phyloP scores from a whole-genome alignment of 129 eudicot species.

The Ambrosia trifida region DNA sequence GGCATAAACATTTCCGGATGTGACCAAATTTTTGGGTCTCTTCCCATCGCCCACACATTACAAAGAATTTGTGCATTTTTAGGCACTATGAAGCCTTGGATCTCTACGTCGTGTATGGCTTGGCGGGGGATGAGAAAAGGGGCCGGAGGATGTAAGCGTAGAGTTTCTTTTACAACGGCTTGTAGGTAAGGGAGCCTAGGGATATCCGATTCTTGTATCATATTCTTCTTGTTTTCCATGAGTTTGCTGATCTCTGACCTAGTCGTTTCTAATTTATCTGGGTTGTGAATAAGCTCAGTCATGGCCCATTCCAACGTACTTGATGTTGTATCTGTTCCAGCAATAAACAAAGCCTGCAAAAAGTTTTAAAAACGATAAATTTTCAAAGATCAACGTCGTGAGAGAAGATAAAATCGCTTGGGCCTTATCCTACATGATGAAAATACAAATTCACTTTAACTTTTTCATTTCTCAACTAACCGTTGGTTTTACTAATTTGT shows the following conservation, averaged over 20 bases:
- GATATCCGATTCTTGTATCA: slow-evolving; percentile 38
- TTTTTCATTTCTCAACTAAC: too few species aligned
- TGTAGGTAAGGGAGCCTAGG: slow-evolving; percentile 43
- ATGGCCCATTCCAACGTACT: slow-evolving; percentile 49
- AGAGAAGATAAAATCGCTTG: too few species aligned
- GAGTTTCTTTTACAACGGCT: slow-evolving; percentile 47
- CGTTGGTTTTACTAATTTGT: not conserved
- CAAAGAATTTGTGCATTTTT: slow-evolving; percentile 43
- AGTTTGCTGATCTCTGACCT: slow-evolving; percentile 23
- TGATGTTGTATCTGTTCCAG: slow-evolving; percentile 42
- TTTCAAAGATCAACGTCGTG: too few species aligned
- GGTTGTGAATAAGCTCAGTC: slow-evolving; percentile 48
- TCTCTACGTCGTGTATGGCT: slow-evolving; percentile 32
- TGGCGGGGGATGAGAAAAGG: slow-evolving; percentile 49
- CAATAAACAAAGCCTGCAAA: slow-evolving; percentile 40
- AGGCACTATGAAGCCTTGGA: slow-evolving; percentile 43
- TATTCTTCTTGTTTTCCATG: not conserved
- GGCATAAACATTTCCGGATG: slow-evolving; percentile 40
- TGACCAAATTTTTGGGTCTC: slow-evolving; percentile 42
- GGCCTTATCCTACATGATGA: too few species aligned
- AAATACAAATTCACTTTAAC: too few species aligned
- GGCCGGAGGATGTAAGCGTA: slow-evolving; percentile 47
- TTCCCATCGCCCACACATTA: slow-evolving; percentile 52
- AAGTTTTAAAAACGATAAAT: too few species aligned
- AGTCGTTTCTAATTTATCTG: slow-evolving; percentile 29